These are phyloP conservation scores for Cryptococcus neoformans DNA, from an alignment of 1,284 basidiomycete genomes.

Conservation along the genomic window DNA sequence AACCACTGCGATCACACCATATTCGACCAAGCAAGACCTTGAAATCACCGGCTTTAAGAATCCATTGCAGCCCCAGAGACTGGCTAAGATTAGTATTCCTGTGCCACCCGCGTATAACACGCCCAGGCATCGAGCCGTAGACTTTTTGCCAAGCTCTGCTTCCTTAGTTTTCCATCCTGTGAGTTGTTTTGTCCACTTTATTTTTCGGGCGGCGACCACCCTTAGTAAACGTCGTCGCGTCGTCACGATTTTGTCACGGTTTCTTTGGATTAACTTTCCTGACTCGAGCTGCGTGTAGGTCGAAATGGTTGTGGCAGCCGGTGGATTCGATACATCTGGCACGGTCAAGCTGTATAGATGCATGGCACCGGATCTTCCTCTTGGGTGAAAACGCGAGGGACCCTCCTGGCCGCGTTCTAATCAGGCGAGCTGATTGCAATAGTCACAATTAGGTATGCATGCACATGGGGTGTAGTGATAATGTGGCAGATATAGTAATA, in stretches of 20 bases:
- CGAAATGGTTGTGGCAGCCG: slow-evolving; percentile 47
- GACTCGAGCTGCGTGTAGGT: slow-evolving; percentile 15
- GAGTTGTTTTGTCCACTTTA: slow-evolving; percentile 11
- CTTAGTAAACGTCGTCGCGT: too few species aligned
- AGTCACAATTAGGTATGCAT: too few species aligned
- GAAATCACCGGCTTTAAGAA: slow-evolving; percentile 45
- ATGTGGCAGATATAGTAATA: too few species aligned
- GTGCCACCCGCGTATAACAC: slow-evolving; percentile 27
- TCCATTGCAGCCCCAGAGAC: slow-evolving; percentile 30
- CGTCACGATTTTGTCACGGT: too few species aligned
- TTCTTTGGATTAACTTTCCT: too few species aligned
- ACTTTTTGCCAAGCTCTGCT: slow-evolving; percentile 42
- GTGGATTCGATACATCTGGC: slow-evolving; percentile 45
- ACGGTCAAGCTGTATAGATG: slow-evolving; percentile 45
- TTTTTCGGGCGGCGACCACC: slow-evolving; percentile 6
- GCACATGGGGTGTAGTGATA: too few species aligned
- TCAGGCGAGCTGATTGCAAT: too few species aligned
- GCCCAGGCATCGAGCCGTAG: slow-evolving; percentile 18
- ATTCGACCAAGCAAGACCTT: slow-evolving; percentile 38
- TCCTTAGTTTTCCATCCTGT: slow-evolving; percentile 50
- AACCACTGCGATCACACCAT: slow-evolving; percentile 35
- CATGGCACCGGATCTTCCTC: slow-evolving; percentile 20
- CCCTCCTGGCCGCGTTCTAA: too few species aligned
- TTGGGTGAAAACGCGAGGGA: background rate
- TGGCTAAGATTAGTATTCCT: slow-evolving; percentile 37